Conservation (phyloP, 805 yeast species). For the Zygosaccharomyces kombuchaensis region DNA sequence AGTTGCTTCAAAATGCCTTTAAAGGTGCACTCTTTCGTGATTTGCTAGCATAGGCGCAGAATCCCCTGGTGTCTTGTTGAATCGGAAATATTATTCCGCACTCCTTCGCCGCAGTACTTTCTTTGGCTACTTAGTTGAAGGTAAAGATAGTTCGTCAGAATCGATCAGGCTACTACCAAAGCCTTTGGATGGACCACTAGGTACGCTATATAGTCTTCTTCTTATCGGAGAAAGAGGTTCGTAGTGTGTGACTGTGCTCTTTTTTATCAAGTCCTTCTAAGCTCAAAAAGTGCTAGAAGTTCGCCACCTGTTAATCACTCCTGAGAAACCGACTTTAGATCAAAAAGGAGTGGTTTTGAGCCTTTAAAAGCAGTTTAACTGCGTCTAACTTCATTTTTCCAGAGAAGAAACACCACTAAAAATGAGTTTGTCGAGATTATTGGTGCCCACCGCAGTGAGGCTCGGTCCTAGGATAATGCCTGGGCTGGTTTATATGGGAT, state of each 20-base stretch:
- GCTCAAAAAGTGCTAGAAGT: neutral
- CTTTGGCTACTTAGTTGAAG: neutral
- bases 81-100: neutral
- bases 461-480: constrained; percentile 7
- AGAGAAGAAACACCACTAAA: neutral
- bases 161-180: neutral
- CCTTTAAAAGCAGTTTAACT: neutral
- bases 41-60: too few relatives aligned
- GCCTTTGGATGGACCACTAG: neutral
- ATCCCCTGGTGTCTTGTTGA: neutral
- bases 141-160: neutral
- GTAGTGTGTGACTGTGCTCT: neutral
- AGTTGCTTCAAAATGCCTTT: neutral
- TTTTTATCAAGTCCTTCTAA: neutral
- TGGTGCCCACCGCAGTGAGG: constrained; percentile 12
- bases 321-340: neutral
- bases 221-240: neutral
- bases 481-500: neutral
- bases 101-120: neutral
- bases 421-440: constrained; percentile 12
- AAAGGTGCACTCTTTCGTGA: neutral
- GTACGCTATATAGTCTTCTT: neutral
- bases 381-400: neutral
- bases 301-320: constrained; percentile 6
- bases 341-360: neutral